Evolutionary conservation across 495 filamentous ascomycete species (phyloP).

Genomic region (Hypoxylon rickii): DNA sequence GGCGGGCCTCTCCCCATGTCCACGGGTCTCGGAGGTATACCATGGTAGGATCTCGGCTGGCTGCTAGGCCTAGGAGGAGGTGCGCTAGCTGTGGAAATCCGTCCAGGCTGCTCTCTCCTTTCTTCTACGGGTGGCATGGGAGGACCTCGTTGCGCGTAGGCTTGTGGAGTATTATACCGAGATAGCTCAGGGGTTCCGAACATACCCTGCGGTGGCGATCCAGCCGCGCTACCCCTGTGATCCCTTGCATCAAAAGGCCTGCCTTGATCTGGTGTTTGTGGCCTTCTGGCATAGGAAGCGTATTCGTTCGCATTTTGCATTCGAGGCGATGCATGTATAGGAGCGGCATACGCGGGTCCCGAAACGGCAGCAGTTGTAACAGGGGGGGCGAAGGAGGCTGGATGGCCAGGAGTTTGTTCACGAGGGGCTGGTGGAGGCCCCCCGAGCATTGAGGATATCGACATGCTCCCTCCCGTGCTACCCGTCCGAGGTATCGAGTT

Average conservation of each 20-base stretch:
- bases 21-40: conserved; percentile 45
- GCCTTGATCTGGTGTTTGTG: conserved; percentile 74
- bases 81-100: conserved; percentile 42
- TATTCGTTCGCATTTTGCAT: conserved; percentile 59
- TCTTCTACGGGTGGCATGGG: conserved; percentile 47
- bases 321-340: conserved; percentile 58
- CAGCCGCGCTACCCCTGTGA: conserved; percentile 50
- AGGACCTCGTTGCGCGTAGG: conserved; percentile 48
- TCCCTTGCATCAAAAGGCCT: conserved; percentile 54
- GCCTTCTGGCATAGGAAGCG: conserved; percentile 61
- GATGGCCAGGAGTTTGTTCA: conserved; percentile 53
- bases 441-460: conserved; percentile 91
- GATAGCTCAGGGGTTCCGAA: conserved; percentile 58
- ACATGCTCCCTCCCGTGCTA: conserved; percentile 78
- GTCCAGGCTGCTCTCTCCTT: conserved; percentile 46
- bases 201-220: conserved; percentile 50
- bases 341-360: conserved; percentile 48
- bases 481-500: conserved; percentile 52
- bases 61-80: conserved; percentile 56
- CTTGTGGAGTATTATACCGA: conserved; percentile 59
- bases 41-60: conserved; percentile 54
- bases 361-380: conserved; percentile 56
- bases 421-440: conserved; percentile 58
- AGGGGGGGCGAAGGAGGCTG: conserved; percentile 59
- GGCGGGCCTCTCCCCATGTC: conserved; percentile 46